These are phyloP conservation scores for Coniochaeta pulveracea DNA, from an alignment of 2,329 filamentous ascomycete species.

Conservation along the genomic window DNA sequence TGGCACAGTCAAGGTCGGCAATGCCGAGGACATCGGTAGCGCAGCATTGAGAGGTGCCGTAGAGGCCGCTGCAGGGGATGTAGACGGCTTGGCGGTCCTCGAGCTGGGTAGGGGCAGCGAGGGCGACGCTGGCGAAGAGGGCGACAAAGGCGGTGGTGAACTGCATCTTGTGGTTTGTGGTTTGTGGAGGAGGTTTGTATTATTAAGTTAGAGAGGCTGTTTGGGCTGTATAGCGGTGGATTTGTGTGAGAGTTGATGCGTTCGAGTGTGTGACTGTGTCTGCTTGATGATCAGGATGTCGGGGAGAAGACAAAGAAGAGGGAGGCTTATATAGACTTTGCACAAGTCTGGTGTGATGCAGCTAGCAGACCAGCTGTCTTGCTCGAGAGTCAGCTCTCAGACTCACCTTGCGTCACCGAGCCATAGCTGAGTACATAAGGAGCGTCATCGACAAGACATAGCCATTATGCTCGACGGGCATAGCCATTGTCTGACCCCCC, in stretches of 20 bases:
- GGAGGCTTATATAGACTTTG: neutral
- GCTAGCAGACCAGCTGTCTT: too few species aligned
- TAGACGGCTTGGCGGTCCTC: constrained; percentile 25
- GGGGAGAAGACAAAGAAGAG: neutral
- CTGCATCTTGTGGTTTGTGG: constrained; percentile 17
- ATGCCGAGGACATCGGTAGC: constrained; percentile 49
- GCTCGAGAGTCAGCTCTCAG: neutral
- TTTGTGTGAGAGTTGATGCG: constrained; percentile 1
- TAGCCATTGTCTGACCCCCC: too few species aligned
- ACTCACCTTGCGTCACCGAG: constrained; percentile 2
- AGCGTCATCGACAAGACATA: constrained; percentile 2
- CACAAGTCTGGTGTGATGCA: neutral
- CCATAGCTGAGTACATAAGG: constrained; percentile 1
- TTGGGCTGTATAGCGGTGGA: neutral
- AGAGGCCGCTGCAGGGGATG: constrained; percentile 28
- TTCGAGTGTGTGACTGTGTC: constrained; percentile 4
- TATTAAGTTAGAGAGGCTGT: neutral
- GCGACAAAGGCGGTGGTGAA: constrained; percentile 17
- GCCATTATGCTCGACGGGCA: too few species aligned
- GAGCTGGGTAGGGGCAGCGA: constrained; percentile 17
- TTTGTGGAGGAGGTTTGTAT: neutral
- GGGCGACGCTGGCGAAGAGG: constrained; percentile 14
- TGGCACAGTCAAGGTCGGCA: constrained; percentile 43
- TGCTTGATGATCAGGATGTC: constrained; percentile 2
- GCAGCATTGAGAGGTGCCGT: constrained; percentile 42